Evolutionary conservation across 2,329 filamentous ascomycete genomes (phyloP), one percentile per base, ranked within the genome.

Genomic region (Alternaria dauci): DNA sequence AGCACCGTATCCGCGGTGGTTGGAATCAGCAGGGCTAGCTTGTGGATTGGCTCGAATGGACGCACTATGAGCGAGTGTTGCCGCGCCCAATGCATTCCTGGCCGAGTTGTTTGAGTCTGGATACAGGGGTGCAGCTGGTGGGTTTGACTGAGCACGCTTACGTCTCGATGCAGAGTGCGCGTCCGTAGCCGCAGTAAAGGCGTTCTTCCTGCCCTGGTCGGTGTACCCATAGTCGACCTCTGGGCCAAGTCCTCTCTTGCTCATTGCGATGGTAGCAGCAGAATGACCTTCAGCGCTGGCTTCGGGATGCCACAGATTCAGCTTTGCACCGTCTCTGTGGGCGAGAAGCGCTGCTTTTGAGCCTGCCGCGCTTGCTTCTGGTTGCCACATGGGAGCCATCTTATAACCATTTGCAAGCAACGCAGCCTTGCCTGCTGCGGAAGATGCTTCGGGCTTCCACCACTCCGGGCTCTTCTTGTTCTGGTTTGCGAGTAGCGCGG

Each of bases 281-380:
- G 91, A 90, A 70, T 87, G 87, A 20, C 90, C 90, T 18, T 80
- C 78, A 16, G 81, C 74, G 63, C 79, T 81, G 28, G 82, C 78
- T 51, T 84, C 75, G 3, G 85, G 83, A 55, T 79, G 80, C 83
- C 83, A 86, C 18, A 84, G 77, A 61, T 84, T 82, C 52, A 84
- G 75, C 70, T 83, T 86, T 52, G 70, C 82, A 50, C 83, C 83
- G 55, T 85, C 83, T 69, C 78, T 83, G 64, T 85, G 73, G 3
- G 92, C 91, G 26, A 91, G 80, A 9, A 92, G 74, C 4, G 93
- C 93, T 48, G 93, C 92, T 74, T 91, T 92, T 52, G 90, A 88
- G 36, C 91, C 90, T 51, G 89, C 86, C 12, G 86, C 81, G 71
- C 86, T 91, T 56, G 85, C 80, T 59, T 88, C 82, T 8, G 88